Conservation (phyloP, 768 basidiomycete genomes). For the Phylloporus sp. region DNA sequence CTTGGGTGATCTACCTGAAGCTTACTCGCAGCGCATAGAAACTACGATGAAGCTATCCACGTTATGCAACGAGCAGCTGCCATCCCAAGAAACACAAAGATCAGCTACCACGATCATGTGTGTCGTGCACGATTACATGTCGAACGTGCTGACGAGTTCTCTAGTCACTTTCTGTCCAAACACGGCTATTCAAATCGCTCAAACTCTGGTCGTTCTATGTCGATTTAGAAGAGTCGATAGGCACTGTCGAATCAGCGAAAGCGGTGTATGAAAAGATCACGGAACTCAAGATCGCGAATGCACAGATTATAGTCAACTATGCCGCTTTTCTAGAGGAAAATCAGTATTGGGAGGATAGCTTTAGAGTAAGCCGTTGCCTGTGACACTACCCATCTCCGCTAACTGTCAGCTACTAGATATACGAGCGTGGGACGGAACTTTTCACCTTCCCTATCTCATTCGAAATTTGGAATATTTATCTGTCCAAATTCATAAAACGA, state of each 20-base stretch:
- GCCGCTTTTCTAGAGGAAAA: constrained; percentile 97
- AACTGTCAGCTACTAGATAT: constrained; percentile 52
- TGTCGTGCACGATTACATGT: constrained; percentile 11
- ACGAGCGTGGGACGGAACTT: constrained; percentile 93
- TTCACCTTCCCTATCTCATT: constrained; percentile 98
- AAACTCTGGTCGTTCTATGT: constrained; percentile 99
- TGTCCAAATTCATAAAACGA: constrained; percentile 95
- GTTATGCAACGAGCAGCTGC: constrained; percentile 97
- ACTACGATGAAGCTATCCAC: constrained; percentile 91
- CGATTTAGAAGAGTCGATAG: constrained; percentile 96
- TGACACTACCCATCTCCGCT: not conserved
- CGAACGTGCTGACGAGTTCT: constrained; percentile 10
- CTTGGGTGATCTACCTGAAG: not conserved
- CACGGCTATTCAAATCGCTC: constrained; percentile 92
- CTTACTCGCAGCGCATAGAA: constrained; percentile 47
- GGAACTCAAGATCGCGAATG: constrained; percentile 95
- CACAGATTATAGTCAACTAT: constrained; percentile 96
- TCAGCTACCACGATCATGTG: constrained; percentile 96
- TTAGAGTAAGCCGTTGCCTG: constrained; percentile 69
- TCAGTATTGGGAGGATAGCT: constrained; percentile 97
- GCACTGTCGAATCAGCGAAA: constrained; percentile 88
- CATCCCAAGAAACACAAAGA: constrained; percentile 82
- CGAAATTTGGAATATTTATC: constrained; percentile 98
- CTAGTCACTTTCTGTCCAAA: constrained; percentile 80
- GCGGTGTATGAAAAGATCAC: constrained; percentile 94